These are phyloP conservation scores for Puccinia coronata DNA, from an alignment of 1,284 basidiomycete species.

Conservation along the genomic window DNA sequence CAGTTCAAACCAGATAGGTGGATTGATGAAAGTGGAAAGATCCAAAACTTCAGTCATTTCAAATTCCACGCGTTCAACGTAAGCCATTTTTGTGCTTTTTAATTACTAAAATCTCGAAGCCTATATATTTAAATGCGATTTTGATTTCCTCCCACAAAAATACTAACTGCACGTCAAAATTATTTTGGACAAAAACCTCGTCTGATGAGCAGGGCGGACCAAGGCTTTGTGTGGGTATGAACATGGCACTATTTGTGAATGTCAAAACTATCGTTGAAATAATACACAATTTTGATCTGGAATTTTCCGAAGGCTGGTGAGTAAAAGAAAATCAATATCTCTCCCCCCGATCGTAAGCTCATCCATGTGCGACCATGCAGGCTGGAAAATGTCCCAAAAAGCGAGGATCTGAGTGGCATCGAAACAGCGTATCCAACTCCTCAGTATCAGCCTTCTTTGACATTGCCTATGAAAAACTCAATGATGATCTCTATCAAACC, in stretches of 20 bases:
- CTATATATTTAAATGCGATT: neutral
- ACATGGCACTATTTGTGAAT: slow-evolving; percentile 25
- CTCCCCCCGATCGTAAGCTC: neutral
- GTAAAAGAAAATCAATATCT: neutral
- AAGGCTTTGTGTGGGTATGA: slow-evolving; percentile 43
- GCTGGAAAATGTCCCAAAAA: slow-evolving; percentile 25
- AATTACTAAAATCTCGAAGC: neutral
- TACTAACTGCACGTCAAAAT: too few species aligned
- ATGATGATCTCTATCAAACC: slow-evolving; percentile 16
- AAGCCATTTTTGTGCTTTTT: slow-evolving; percentile 27
- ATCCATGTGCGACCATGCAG: neutral
- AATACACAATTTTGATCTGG: slow-evolving; percentile 29
- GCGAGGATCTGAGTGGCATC: neutral
- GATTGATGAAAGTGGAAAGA: slow-evolving; percentile 51
- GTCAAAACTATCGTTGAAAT: slow-evolving; percentile 33
- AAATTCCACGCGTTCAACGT: slow-evolving; percentile 54
- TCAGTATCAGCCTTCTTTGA: neutral
- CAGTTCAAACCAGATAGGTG: slow-evolving; percentile 53
- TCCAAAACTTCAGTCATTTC: slow-evolving; percentile 51
- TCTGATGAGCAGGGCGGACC: slow-evolving; percentile 23
- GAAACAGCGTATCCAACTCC: neutral
- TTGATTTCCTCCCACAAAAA: too few species aligned
- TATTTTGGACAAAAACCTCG: too few species aligned
- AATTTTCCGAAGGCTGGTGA: slow-evolving; percentile 32
- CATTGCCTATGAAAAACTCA: neutral